Evolutionary conservation across 305 asterid species (phyloP).

Genomic region (Fraxinus platypoda): DNA sequence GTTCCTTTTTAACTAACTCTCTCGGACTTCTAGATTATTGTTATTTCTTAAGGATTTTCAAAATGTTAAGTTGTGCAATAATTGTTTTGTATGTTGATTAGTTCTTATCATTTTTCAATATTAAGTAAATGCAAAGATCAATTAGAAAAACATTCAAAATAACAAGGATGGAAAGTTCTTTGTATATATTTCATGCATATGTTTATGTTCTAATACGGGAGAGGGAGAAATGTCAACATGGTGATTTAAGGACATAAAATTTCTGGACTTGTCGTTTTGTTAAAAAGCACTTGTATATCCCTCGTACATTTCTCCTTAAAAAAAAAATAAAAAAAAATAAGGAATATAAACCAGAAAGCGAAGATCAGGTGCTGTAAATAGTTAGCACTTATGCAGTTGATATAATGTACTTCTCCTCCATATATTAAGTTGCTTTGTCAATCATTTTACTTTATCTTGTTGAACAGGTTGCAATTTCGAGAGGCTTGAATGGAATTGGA

Average conservation of each 20-base stretch:
- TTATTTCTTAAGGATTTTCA: not conserved
- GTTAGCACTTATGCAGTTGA: not conserved
- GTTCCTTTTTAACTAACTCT: not conserved
- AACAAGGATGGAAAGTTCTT: not conserved
- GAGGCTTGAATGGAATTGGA: conserved; percentile 77
- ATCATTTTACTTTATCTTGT: conserved; percentile 1
- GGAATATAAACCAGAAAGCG: not conserved
- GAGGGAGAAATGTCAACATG: not conserved
- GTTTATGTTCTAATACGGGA: not conserved
- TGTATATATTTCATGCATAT: not conserved
- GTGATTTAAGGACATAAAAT: not conserved
- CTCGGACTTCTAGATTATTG: not conserved
- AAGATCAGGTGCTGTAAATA: not conserved
- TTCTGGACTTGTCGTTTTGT: not conserved
- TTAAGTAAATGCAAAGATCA: not conserved
- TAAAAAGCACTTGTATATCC: not conserved
- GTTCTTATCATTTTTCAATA: not conserved
- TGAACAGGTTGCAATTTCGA: conserved; percentile 59
- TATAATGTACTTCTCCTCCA: not conserved
- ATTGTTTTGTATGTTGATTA: not conserved
- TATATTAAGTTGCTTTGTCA: conserved; percentile 2
- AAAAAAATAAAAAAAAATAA: not conserved
- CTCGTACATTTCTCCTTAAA: not conserved
- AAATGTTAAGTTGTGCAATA: not conserved
- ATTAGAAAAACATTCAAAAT: not conserved